Base-by-base conservation (phyloP, 306 rosid genomes). In the Hippophae tibetana region DNA sequence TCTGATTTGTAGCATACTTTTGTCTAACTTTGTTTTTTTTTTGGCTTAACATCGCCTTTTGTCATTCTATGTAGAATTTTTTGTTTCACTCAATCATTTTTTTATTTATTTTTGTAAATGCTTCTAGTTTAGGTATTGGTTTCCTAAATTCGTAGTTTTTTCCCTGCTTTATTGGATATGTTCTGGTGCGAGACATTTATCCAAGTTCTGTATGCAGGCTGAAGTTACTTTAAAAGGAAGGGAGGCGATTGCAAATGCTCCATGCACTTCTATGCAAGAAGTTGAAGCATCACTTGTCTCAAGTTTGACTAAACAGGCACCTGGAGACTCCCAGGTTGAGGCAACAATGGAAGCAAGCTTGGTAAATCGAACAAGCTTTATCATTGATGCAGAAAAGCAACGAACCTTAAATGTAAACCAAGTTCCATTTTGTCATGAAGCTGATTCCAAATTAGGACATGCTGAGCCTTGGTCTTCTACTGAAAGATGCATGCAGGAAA, bases 401-500 rank as follows among this genome's bases (percentile, higher is more conserved):
- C 60, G 66, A 71, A 26, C 41, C 66, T 55, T 72, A 41, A 77
- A 70, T 40, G 78, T 67, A 68, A 73, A 62, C 55, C 66, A 25
- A 57, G 67, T 40, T 60, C 61, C 72, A 13, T 54, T 14, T 54
- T 69, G 65, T 57, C 64, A 12, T 26, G 66, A 57, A 62, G 73
- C 72, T 56, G 60, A 56, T 57, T 55, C 55, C 60, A 73, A 49
- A 43, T 43, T 45, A 9, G 82, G 50, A 69, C 63, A 52, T 75
- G 61, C 48, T 47, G 81, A 81, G 62, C 47, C 43, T 72, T 40
- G 59, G 60, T 27, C 52, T 55, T 63, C 40, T 43, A 60, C 53
- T 41, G 79, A 67, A 79, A 73, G 79, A 66, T 46, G 55, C 49
- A 52, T 57, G 68, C 81, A 69, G 60, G 74, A 74, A 54, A 59